Evolutionary conservation across 129 eudicot genomes (phyloP).

Genomic region (Arctium minus): DNA sequence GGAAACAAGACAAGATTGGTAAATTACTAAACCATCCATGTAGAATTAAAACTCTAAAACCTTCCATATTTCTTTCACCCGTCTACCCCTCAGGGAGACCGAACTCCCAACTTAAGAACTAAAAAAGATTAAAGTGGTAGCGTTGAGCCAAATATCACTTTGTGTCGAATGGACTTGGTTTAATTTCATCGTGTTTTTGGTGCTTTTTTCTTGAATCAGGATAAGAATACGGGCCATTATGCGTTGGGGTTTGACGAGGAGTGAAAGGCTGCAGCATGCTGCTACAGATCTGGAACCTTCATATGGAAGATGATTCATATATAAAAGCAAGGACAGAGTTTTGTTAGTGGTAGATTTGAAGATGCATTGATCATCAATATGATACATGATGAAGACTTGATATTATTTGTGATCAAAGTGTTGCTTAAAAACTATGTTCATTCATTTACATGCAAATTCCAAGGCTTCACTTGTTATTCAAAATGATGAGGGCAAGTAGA

Average conservation of each 20-base stretch:
- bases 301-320: background rate
- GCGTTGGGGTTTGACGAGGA: slow-evolving; percentile 38
- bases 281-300: slow-evolving; percentile 20
- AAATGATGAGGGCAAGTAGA: slow-evolving; percentile 15
- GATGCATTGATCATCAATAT: background rate
- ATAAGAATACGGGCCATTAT: slow-evolving; percentile 57
- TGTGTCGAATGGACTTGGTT: background rate
- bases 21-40: no score
- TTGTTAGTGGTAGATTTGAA: slow-evolving; percentile 10
- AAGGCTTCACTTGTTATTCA: slow-evolving; percentile 1
- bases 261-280: slow-evolving; percentile 15
- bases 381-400: background rate
- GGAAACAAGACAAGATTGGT: background rate
- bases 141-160: background rate
- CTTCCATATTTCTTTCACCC: no score
- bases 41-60: no score
- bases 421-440: background rate
- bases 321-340: slow-evolving; percentile 8
- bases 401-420: background rate
- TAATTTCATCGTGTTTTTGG: background rate
- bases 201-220: slow-evolving; percentile 34
- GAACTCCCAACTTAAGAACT: background rate
- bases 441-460: background rate
- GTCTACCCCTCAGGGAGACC: no score
- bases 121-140: background rate